Evolutionary conservation across 306 rosid genomes (phyloP), one percentile per base, ranked within the genome.

Genomic region (Trifolium repens): DNA sequence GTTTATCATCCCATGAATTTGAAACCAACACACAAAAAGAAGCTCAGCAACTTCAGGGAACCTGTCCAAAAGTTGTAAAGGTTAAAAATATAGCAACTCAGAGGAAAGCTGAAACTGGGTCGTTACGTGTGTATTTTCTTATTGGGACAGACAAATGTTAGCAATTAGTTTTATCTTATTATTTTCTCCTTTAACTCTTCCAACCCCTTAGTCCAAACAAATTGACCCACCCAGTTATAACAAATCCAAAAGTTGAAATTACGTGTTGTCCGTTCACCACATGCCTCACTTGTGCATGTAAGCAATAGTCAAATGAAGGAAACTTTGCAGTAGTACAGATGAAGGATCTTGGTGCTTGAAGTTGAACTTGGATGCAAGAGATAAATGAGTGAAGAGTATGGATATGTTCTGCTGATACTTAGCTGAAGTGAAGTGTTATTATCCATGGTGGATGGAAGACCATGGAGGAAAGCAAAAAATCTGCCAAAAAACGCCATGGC

Each of bases 11-110:
- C 96, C 92, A 2, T 80, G 78, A 69, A 92, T 85, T 73, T 87
- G 89, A 54, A 92, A 76, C 93, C 96, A 90, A 13, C 91, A 88
- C 43, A 92, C 97, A 4, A 16, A 1, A 5, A 22, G 9, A 44
- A 92, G 92, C 74, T 78, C 71, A 3, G 89, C 97, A 43, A 87
- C 85, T 85, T 90, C 88, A 11, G 71, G 81, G 72, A 90, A 92
- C 87, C 96, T 90, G 81, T 71, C 72, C 47, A 73, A 35, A 55
- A 55, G 55, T 60, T 32, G n/a, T 5, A 44, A n/a, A 5, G 11
- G 10, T 8, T 39, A 8, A 47, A 53, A 44, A 19, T 12, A 78
- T 42, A 72, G 1, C 49, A 17, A 11, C 19, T 13, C 1, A 63
- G 5, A 65, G 26, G 11, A 76, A 15, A 8, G 32, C 49, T 10